Evolutionary conservation across 345 rosid genomes (phyloP), one percentile per base, ranked within the genome.

Genomic region (Pugionium dolabratum): DNA sequence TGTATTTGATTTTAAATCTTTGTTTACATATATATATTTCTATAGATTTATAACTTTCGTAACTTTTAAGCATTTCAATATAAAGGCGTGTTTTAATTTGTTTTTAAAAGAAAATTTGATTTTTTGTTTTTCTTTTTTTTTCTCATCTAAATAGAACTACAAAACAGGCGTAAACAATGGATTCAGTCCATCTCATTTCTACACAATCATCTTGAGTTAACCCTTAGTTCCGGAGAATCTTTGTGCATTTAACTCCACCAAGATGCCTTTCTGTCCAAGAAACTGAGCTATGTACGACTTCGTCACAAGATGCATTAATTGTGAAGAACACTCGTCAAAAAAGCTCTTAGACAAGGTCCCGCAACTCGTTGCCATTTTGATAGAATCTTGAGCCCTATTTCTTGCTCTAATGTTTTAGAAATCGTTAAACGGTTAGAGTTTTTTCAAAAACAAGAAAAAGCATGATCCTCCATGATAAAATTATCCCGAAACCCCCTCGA

Each of bases 401-500:
- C 72, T 59, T 84, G 82, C 26, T 83, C 79, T 27, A 81, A 47
- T 30, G 83, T 78, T 68, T 78, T 86, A 2, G 81, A 62, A 33
- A 86, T 78, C 0, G 81, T 79, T 62, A 86, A 89, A 84, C 81
- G 0, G 90, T 83, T 86, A 1, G 74, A 79, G 27, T 66, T 57
- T 18, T 0, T 18, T 18, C 18, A 4, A 90, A 93, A 28, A 89
- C 90, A 4, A 81, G 84, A 64, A 89, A 89, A 30, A 89, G 66
- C 46, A 76, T 82, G 33, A 89, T 51, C 59, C 86, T 86, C 90
- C 90, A 89, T 1, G 75, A 54, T 9, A 83, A 72, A 1, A 89
- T 80, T 3, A 88, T n/a, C 1, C 96, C 96, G 25, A 88, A 88
- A 70, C 85, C n/a, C n/a, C n/a, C n/a, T n/a, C n/a, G n/a, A n/a